Base-by-base conservation (phyloP, 169 alveolate genomes). In the Eimeria zaria region DNA sequence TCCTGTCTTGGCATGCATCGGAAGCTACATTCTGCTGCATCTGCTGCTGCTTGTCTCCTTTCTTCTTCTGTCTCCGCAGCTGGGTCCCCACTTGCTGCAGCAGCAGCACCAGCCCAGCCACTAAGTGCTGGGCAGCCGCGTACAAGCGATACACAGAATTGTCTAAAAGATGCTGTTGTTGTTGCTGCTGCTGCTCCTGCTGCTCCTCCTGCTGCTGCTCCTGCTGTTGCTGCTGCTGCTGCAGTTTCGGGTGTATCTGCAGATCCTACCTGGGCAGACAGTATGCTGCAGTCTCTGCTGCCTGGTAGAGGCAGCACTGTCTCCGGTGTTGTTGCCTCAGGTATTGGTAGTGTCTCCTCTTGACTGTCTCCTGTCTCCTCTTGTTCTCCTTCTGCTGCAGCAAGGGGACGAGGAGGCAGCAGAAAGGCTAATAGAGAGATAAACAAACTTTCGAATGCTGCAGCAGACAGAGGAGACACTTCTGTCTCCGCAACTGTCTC, bases 41-140 rank as follows among this genome's bases (percentile, higher is more conserved):
- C 91, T 11, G 91, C 74, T 27, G 91, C 91, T 33, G 30, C 11
- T 16, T 53, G 91, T 55, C 91, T 83, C 74, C 44, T 83, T 55
- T 14, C 55, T 33, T 83, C 91, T 55, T 83, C 91, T 51, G 91
- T 83, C 53, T 83, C 91, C 33, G 53, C 91, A 14, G 14, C 33
- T 2, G 53, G 18, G 30, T 83, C 91, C 16, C 78, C 91, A 5
- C 9, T 39, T 20, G 91, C 71, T 55, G 91, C 91, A 33, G 91
- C 91, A 7, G 53, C 91, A 0, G 91, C 76, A 9, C 55, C n/a
- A 5, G 58, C 91, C 76, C 71, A 30, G 51, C 91, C 74, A 27
- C 76, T 53, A 33, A 83, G 12, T 20, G 91, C 91, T 4, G 91
- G 91, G 76, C 91, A 83, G 74, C 91, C 91, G 27, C 91, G 44